Evolutionary conservation across 1,139 yeast species (phyloP).

Genomic region (Kluyveromyces marxianus): DNA sequence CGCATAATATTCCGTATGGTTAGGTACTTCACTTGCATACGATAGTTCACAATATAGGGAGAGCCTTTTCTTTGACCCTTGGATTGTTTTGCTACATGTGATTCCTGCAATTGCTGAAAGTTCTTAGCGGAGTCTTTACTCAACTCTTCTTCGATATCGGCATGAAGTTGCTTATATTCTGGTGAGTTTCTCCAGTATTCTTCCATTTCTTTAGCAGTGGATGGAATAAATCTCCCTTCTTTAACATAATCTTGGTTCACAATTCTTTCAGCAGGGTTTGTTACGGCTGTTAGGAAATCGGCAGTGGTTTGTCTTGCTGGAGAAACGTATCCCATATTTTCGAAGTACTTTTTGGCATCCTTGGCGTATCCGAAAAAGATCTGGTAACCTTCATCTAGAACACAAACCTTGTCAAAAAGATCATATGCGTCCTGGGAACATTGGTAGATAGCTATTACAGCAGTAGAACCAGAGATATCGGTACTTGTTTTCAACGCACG

Average conservation of each 20-base stretch:
- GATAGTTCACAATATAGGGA: constrained; percentile 58
- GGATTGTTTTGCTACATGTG: constrained; percentile 55
- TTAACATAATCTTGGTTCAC: constrained; percentile 28
- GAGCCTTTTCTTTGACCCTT: constrained; percentile 45
- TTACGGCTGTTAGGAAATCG: constrained; percentile 71
- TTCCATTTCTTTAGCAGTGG: constrained; percentile 64
- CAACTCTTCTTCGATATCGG: constrained; percentile 36
- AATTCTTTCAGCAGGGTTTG: constrained; percentile 64
- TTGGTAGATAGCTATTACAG: constrained; percentile 75
- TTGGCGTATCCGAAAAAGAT: constrained; percentile 61
- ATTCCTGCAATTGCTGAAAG: constrained; percentile 31
- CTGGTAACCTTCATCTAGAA: constrained; percentile 72
- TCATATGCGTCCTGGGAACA: constrained; percentile 75
- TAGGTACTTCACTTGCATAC: constrained; percentile 57
- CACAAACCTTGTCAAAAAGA: constrained; percentile 64
- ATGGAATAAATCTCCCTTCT: constrained; percentile 57
- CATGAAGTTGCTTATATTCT: constrained; percentile 37
- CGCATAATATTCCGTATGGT: constrained; percentile 57
- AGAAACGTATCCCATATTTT: constrained; percentile 63
- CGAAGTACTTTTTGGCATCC: constrained; percentile 53
- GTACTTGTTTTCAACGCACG: constrained; percentile 62
- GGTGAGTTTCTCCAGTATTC: constrained; percentile 61
- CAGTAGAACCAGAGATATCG: constrained; percentile 47
- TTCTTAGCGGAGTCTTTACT: constrained; percentile 12
- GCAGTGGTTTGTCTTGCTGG: constrained; percentile 77